Evolutionary conservation across 495 filamentous ascomycete species (phyloP).

Genomic region (Penicillium fimorum): DNA sequence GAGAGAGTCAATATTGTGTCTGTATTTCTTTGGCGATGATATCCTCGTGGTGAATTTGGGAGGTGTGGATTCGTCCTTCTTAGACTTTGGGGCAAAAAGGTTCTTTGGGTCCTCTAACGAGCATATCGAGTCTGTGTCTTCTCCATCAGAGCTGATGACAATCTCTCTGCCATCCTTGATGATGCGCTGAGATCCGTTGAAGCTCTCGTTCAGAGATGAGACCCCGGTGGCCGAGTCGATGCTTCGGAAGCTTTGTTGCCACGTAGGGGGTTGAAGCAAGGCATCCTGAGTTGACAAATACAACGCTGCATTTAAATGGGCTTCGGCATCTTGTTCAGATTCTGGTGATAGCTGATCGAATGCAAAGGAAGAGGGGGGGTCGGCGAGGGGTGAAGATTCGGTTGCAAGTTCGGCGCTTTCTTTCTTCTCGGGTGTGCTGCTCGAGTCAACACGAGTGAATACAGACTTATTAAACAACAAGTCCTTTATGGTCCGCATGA

Average conservation of each 20-base stretch:
- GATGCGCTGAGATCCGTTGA: slow-evolving; percentile 40
- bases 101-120: slow-evolving; percentile 47
- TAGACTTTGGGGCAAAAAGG: slow-evolving; percentile 31
- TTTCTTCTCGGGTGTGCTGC: slow-evolving; percentile 12
- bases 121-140: slow-evolving; percentile 58
- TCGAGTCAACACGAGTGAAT: slow-evolving; percentile 14
- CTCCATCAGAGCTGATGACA: slow-evolving; percentile 71
- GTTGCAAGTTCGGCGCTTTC: not conserved
- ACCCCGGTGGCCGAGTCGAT: slow-evolving; percentile 11
- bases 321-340: slow-evolving; percentile 17
- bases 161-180: slow-evolving; percentile 49
- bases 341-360: slow-evolving; percentile 20
- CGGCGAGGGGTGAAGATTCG: slow-evolving; percentile 35
- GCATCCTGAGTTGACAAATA: slow-evolving; percentile 10
- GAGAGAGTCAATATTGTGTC: slow-evolving; percentile 65
- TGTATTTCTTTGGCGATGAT: slow-evolving; percentile 53
- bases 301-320: slow-evolving; percentile 22
- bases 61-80: slow-evolving; percentile 14
- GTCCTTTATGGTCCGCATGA: slow-evolving; percentile 33
- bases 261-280: not conserved
- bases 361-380: slow-evolving; percentile 31
- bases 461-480: slow-evolving; percentile 41
- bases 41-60: slow-evolving; percentile 14
- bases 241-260: slow-evolving; percentile 22
- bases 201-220: slow-evolving; percentile 25